Evolutionary conservation across 441 rosid species (phyloP), one percentile per base, ranked within the genome.

Genomic region (Erysimum cheiri): DNA sequence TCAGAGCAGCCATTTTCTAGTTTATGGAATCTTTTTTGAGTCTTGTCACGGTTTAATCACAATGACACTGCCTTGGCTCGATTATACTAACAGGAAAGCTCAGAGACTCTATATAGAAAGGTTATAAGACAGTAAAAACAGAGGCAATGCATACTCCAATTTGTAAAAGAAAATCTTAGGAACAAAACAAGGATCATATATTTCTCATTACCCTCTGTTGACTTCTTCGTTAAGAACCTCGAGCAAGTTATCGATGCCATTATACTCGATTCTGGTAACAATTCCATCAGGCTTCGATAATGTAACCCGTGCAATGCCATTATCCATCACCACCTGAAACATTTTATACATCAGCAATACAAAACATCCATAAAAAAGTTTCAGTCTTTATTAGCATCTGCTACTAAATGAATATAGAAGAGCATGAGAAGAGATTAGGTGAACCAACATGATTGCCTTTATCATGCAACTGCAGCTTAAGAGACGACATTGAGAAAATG

Each of bases 171-270:
- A 4, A 55, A 55, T n/a, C 41, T 14, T 33, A 29, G 39, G 59
- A 31, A 29, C 11, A 41, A 19, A 19, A 22, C 17, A 60, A 35
- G 49, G 13, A 47, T 55, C 39, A 64, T 9, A 43, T 33, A 49
- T 24, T 28, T 44, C 19, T 8, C 63, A 58, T 46, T 86, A 82
- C 91, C 96, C 87, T 77, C 93, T 84, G 55, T 88, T 74, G 39
- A 65, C 46, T 77, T 86, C 91, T 8, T 79, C 88, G 47, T 86
- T 88, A 19, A 76, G 76, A 78, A 89, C 86, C 81, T 92, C 99
- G 6, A 94, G 97, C 90, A 92, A 81, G 80, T 94, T 94, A 76
- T 86, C 91, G 8, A 90, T 79, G 76, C 86, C 91, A 63, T 80
- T 79, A 57, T 85, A 94, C 50, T 76, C 86, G 15, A 93, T 80